phyloP scores from a whole-genome alignment of 352 stramenopile genomes.

The Nothophytophthora sp. region DNA sequence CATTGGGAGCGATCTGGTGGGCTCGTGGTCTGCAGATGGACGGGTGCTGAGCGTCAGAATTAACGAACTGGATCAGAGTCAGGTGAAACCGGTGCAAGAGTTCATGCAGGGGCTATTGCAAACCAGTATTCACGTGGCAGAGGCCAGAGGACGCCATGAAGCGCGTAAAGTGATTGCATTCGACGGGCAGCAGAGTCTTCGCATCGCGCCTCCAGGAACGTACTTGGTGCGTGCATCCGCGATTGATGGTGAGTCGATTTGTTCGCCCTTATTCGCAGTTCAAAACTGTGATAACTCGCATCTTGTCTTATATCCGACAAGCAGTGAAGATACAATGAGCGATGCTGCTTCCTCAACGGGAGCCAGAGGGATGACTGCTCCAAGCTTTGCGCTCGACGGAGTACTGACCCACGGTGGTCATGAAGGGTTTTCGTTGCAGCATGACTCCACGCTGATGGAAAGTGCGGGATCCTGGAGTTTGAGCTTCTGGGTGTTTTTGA shows the following conservation, averaged over 20 bases:
- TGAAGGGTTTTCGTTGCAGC: conserved; percentile 44
- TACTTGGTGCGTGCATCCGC: conserved; percentile 30
- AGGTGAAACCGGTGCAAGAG: conserved; percentile 36
- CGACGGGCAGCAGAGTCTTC: conserved; percentile 30
- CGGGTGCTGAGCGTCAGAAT: conserved; percentile 47
- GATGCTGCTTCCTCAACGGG: not conserved
- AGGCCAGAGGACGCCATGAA: not conserved
- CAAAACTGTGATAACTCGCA: conserved; percentile 17
- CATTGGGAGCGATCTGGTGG: conserved; percentile 49
- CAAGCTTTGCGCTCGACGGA: conserved; percentile 43
- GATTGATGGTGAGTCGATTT: conserved; percentile 2
- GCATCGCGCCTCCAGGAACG: conserved; percentile 34
- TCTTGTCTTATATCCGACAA: conserved; percentile 15
- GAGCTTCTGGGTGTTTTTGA: conserved; percentile 68
- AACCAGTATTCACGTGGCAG: conserved; percentile 10
- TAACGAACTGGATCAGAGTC: conserved; percentile 27
- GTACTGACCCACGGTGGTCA: conserved; percentile 50
- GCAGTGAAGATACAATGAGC: not conserved
- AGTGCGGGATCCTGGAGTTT: conserved; percentile 56
- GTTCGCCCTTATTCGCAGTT: conserved; percentile 19
- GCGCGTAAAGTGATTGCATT: not conserved
- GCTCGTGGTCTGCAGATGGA: conserved; percentile 38
- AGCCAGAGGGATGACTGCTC: conserved; percentile 8
- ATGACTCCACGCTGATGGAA: conserved; percentile 38
- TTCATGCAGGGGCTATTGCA: conserved; percentile 49